Evolutionary conservation across 345 rosid genomes (phyloP).

Genomic region (Sisymbrium altissimum): DNA sequence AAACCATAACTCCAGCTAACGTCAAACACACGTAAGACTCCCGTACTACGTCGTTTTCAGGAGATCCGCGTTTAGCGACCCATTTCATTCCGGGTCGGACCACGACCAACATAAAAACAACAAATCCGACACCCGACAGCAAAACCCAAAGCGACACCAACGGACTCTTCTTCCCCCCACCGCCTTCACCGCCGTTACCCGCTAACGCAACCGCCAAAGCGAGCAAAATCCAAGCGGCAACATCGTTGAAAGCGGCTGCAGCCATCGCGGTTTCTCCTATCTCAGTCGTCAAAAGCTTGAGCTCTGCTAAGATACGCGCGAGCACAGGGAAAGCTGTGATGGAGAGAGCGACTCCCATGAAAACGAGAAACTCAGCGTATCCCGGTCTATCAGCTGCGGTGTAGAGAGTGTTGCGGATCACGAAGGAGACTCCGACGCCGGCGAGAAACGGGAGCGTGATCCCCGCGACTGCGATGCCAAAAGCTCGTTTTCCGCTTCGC

Average conservation of each 20-base stretch:
- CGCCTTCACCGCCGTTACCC: slow-evolving; percentile 41
- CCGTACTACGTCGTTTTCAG: slow-evolving; percentile 44
- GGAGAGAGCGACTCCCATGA: slow-evolving; percentile 93
- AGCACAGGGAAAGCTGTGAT: slow-evolving; percentile 94
- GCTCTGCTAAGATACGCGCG: slow-evolving; percentile 90
- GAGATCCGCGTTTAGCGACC: slow-evolving; percentile 57
- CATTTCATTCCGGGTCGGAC: slow-evolving; percentile 77
- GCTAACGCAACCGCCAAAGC: slow-evolving; percentile 86
- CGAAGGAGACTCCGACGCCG: slow-evolving; percentile 61
- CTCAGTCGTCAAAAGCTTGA: slow-evolving; percentile 64
- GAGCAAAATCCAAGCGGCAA: slow-evolving; percentile 78
- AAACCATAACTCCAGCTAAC: slow-evolving; percentile 67
- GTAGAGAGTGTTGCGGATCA: slow-evolving; percentile 47
- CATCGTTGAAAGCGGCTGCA: slow-evolving; percentile 89
- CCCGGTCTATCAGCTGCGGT: slow-evolving; percentile 49
- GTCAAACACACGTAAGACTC: slow-evolving; percentile 76
- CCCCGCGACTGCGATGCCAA: slow-evolving; percentile 72
- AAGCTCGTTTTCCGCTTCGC: slow-evolving; percentile 61
- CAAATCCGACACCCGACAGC: slow-evolving; percentile 61
- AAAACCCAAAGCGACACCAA: slow-evolving; percentile 70
- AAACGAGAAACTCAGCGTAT: slow-evolving; percentile 58
- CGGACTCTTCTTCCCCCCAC: slow-evolving; percentile 53
- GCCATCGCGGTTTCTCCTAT: slow-evolving; percentile 85
- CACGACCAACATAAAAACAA: slow-evolving; percentile 51
- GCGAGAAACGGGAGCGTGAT: slow-evolving; percentile 64